Conservation (phyloP, 208 protist species). For the Trypanosoma theileri region DNA sequence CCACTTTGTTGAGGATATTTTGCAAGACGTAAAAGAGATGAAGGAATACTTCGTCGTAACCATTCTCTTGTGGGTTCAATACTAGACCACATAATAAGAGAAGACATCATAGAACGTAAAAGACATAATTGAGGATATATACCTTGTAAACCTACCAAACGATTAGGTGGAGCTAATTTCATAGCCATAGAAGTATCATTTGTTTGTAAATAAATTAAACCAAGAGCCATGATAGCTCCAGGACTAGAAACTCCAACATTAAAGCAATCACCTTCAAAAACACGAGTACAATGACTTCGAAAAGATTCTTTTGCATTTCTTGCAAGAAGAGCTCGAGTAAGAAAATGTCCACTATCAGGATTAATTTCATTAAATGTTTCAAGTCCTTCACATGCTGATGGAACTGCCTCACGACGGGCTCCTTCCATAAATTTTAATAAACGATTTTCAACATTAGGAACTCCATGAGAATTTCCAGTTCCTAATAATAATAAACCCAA, state of each 20-base stretch:
- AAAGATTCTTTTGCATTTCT: slow-evolving; percentile 47
- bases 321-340: slow-evolving; percentile 53
- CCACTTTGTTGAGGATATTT: slow-evolving; percentile 27
- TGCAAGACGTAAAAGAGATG: slow-evolving; percentile 38
- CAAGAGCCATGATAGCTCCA: slow-evolving; percentile 68
- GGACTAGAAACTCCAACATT: slow-evolving; percentile 69
- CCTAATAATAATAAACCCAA: slow-evolving; percentile 79
- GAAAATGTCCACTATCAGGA: slow-evolving; percentile 51
- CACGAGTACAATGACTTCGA: slow-evolving; percentile 50
- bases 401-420: slow-evolving; percentile 44
- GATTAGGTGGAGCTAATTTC: slow-evolving; percentile 51
- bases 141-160: slow-evolving; percentile 57
- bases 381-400: slow-evolving; percentile 50
- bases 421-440: slow-evolving; percentile 79
- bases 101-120: slow-evolving; percentile 73
- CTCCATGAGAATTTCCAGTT: slow-evolving; percentile 46
- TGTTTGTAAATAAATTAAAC: slow-evolving; percentile 77
- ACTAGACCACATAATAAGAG: slow-evolving; percentile 59
- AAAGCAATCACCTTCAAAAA: slow-evolving; percentile 81
- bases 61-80: slow-evolving; percentile 56
- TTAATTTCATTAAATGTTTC: slow-evolving; percentile 59
- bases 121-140: slow-evolving; percentile 71
- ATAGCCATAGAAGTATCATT: slow-evolving; percentile 47
- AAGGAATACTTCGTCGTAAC: slow-evolving; percentile 50
- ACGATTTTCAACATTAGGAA: slow-evolving; percentile 55